These are phyloP conservation scores for Sordariomycetes sp. DNA, from an alignment of 2,329 filamentous ascomycete species.

Conservation along the genomic window DNA sequence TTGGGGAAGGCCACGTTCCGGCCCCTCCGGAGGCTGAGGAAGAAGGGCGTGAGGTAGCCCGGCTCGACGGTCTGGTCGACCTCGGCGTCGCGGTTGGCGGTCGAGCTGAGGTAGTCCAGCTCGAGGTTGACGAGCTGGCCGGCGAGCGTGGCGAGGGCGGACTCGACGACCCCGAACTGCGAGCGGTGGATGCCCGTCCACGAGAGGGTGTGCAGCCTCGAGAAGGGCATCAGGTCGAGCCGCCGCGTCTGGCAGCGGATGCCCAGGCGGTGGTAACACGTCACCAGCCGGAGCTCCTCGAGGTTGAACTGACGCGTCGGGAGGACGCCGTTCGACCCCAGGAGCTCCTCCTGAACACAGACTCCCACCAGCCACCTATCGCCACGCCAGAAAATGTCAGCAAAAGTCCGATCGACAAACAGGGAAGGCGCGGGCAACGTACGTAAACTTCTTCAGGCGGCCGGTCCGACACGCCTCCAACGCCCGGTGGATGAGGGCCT, in stretches of 20 bases:
- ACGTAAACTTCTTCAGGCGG: constrained; percentile 1
- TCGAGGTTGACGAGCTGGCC: background rate
- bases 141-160: background rate
- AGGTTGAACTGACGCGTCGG: background rate
- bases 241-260: background rate
- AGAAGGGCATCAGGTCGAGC: background rate
- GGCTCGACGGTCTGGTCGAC: background rate
- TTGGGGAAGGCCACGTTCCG: background rate
- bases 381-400: background rate
- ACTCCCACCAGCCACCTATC: constrained; percentile 1
- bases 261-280: constrained; percentile 1
- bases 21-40: background rate
- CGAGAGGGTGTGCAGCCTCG: background rate
- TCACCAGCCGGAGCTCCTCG: constrained; percentile 1
- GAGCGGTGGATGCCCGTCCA: constrained; percentile 1
- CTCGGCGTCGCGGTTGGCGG: background rate
- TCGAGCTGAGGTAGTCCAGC: background rate
- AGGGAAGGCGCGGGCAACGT: background rate
- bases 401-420: background rate
- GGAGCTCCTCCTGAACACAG: background rate
- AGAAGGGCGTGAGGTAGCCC: background rate
- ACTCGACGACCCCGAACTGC: background rate
- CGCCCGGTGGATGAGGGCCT: background rate
- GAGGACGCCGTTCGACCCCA: background rate
- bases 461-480: background rate